Evolutionary conservation across 257 asterid genomes (phyloP), one percentile per base, ranked within the genome.

Genomic region (Agastache rugosa): DNA sequence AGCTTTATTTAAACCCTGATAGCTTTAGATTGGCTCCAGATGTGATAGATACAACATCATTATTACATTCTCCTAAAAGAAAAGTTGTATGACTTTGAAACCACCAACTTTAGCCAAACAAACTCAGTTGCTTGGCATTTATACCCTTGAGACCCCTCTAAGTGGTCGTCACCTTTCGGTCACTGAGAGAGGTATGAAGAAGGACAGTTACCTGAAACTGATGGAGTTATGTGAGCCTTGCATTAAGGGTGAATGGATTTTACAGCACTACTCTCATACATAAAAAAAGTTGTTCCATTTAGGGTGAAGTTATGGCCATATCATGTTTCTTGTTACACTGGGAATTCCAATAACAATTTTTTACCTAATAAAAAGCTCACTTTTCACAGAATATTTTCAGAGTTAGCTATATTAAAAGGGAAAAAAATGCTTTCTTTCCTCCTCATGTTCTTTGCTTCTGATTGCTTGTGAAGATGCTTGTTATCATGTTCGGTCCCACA

Each of bases 21-120:
- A 10, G 60, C 41, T 29, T 22, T 15, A 10, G 23, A 45, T 44
- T 56, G 44, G 63, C 34, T 54, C n/a, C 37, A 59, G 48, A 48
- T 61, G 54, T n/a, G 39, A 73, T 8, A n/a, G 53, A 58, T 53
- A 51, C 78, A 56, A 15, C 64, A 22, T 72, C 37, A 11, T 54
- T 20, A 17, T 64, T 19, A 11, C 63, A 44, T 56, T 41, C 54
- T 53, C 75, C 39, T 39, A 8, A 47, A n/a, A 27, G n/a, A 12
- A 11, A 7, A 59, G 20, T 6, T 59, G 41, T 29, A 59, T 27
- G 65, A 29, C 42, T 27, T 27, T 59, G 65, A 59, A 29, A 27
- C 2, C 12, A 5, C 41, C 42, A 5, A 29, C 22, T 14, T 59
- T 29, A 14, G 20, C 22, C n/a, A n/a, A 11, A 47, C 34, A 31